Base-by-base conservation (phyloP, 192 early-diverging fungal species). In the Glomus cerebriforme region DNA sequence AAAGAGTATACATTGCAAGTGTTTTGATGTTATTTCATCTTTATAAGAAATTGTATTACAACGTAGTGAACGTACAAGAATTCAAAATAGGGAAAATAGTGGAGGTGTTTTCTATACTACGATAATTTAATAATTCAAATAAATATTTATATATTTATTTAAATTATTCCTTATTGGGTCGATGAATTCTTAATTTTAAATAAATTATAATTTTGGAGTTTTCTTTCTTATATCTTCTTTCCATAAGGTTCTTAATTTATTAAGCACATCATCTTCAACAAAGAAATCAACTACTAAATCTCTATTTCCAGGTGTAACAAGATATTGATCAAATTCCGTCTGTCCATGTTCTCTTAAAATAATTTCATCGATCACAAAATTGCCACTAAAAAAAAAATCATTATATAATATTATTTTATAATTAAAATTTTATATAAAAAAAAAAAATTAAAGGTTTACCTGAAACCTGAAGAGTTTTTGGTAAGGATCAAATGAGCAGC, bases 321-420 rank as follows among this genome's bases (percentile, higher is more conserved):
- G 84, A 86, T 94, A 96, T 77, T 88, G 79, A 45, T 86, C 88
- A 86, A 96, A 90, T 81, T 94, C 85, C 0, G 85, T 91, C 71
- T 93, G 87, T 62, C 95, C 93, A 37, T 86, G 80, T 73, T 87
- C 84, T 81, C 93, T 86, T 81, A 96, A 85, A 37, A 96, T 83
- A 70, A 91, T 73, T 85, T 95, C 93, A 79, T 96, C 95, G n/a
- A 96, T 88, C 66, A 87, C 86, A 80, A 95, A 92, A 66, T 95
- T 88, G 77, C 92, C 92, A 34, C 81, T 71, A 82, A 19, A 69
- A 32, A 45, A 81, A 73, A 65, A 39, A 63, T 37, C 2, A 58
- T 19, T 63, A 32, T 39, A 35, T 7, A 4, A 75, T 32, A 76
- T 35, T 43, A 29, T 64, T 37, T 27, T 22, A 39, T 15, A 76